A percentile compares a stretch with the other conserved stretches of the same genome.
Conservation (phyloP, 257 asterid species). For the Gentiana dahurica region DNA sequence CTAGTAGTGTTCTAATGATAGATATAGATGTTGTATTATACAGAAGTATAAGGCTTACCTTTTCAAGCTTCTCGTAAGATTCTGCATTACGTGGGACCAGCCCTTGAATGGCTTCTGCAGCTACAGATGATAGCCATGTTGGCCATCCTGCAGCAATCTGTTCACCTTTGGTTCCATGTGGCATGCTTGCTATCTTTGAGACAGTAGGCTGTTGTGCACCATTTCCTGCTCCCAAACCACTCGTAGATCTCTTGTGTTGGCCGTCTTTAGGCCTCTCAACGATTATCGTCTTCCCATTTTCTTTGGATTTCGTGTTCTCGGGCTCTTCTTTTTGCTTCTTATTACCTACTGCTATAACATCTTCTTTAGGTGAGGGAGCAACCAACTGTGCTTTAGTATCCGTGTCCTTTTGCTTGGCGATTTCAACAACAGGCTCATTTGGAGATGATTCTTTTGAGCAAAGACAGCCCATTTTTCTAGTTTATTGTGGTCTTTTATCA, state of each 20-base stretch:
- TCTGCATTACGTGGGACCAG: conserved; percentile 82
- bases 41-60: conserved; percentile 35
- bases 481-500: conserved; percentile 3
- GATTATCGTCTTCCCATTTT: conserved; percentile 38
- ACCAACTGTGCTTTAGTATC: conserved; percentile 36
- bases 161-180: conserved; percentile 45
- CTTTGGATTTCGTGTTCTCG: conserved; percentile 26
- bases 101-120: conserved; percentile 82
- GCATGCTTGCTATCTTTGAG: conserved; percentile 35
- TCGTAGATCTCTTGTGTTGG: conserved; percentile 34
- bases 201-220: conserved; percentile 14
- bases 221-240: conserved; percentile 37
- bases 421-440: conserved; percentile 29
- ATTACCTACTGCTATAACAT: conserved; percentile 21
- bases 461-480: conserved; percentile 56
- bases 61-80: conserved; percentile 60
- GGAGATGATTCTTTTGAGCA: conserved; percentile 67
- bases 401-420: conserved; percentile 21
- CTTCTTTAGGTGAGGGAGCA: conserved; percentile 44
- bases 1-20: neutral
- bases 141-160: conserved; percentile 91
- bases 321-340: conserved; percentile 12
- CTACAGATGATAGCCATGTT: conserved; percentile 76
- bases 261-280: conserved; percentile 70
- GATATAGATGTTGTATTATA: neutral